Base-by-base conservation (phyloP, 1,284 basidiomycete genomes). In the Leccinum subrobustum region DNA sequence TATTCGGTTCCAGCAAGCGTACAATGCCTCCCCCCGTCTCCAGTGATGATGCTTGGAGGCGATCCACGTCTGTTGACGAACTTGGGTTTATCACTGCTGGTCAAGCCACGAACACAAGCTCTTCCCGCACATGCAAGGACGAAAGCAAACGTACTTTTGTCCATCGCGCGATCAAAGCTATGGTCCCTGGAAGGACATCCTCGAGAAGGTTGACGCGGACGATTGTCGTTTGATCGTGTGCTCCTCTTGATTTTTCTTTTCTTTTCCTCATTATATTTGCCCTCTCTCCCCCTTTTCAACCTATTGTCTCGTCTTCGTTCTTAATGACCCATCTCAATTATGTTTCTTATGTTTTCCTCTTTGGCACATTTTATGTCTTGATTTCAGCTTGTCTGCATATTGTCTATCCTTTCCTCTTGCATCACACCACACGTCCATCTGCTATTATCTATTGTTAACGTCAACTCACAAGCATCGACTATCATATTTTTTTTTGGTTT, bases 1-100 rank as follows among this genome's bases (percentile, higher is more conserved):
- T 83, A 42, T 88, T 89, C 68, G 77, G 80, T 59, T 71, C 84
- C 4, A 70, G 78, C 1, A 80, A 81, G 58, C 80, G 79, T 27
- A 76, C 78, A 23, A 85, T 88, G 85, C 86, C 83, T 14, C 85
- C 86, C 3, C 85, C 87, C 0, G 80, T 89, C 23, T 87, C 85
- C 11, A 88, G 85, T 65, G 83, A 85, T 11, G 86, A 89, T 63
- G 67, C 72, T 44, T 75, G 76, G 64, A 70, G 70, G 56, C 73
- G 70, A 31, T 73, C 77, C 12, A 73, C 76, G 25, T 79, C 79
- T 6, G 76, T 82, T 20, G 85, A 86, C 66, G 86, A 87, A 68
- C 67, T 87, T 61, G 85, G 85, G 27, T 72, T 81, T 53, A 76
- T 83, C 65, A 71, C 73, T 59, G 75, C 71, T 59, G 58, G 65